Conservation (phyloP, 2,329 filamentous ascomycete species). For the Penicillium sp. region DNA sequence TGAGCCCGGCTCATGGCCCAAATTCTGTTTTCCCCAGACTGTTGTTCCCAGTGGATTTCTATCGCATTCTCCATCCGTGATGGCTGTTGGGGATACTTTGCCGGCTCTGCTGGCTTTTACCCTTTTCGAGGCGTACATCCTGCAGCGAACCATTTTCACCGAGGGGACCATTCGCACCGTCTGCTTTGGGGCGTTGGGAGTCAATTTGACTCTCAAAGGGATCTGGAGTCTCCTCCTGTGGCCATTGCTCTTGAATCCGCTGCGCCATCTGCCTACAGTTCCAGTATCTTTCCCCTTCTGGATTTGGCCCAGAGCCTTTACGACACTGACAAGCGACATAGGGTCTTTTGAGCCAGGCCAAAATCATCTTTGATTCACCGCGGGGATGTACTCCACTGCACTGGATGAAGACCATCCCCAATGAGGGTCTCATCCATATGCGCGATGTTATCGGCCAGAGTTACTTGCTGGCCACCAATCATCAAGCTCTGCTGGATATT, state of each 20-base stretch:
- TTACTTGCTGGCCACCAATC: conserved; percentile 30
- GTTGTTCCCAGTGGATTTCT: not conserved
- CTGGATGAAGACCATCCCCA: conserved; percentile 51
- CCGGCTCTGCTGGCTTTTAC: conserved; percentile 18
- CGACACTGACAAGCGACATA: too few species aligned
- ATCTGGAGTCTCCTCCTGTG: conserved; percentile 45
- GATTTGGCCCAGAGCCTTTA: too few species aligned
- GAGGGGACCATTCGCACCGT: conserved; percentile 24
- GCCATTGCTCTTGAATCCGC: conserved; percentile 47
- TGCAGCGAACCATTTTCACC: conserved; percentile 25
- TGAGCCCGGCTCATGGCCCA: too few species aligned
- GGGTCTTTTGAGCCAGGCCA: conserved; percentile 24
- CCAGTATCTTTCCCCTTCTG: too few species aligned
- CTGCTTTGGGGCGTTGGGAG: conserved; percentile 17
- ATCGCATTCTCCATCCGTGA: not conserved
- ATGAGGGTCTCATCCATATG: conserved; percentile 53
- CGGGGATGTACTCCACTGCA: conserved; percentile 28
- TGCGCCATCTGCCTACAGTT: conserved; percentile 47
- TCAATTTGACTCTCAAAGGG: conserved; percentile 22
- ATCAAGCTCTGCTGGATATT: conserved; percentile 46
- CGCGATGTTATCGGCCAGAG: conserved; percentile 43
- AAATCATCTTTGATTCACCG: conserved; percentile 32
- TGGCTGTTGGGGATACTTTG: conserved; percentile 2
- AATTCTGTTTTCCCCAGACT: too few species aligned
- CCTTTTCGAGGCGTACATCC: conserved; percentile 26